Base-by-base conservation (phyloP, 208 protist species). In the Leishmania guyanensis region DNA sequence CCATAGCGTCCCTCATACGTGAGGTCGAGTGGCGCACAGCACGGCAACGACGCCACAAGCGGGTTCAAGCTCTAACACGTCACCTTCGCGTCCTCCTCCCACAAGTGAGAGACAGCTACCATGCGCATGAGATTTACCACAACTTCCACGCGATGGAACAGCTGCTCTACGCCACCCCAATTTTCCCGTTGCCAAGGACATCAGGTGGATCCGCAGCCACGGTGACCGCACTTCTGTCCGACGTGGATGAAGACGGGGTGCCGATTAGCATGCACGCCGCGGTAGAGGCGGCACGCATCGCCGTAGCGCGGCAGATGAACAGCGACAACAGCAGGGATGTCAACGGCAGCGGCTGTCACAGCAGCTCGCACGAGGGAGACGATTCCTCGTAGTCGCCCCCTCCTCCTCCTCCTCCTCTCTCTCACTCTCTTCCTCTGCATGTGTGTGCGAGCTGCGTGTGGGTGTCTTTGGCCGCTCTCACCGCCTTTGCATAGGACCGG, bases 101-200 rank as follows among this genome's bases (percentile, higher is more conserved):
- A n/a, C 4, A 62, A 9, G 64, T 78, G 36, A 36, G 29, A 9
- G 73, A 85, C 65, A 54, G 64, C 51, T 73, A 48, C 50, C 17
- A 48, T 20, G 82, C 82, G 17, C 54, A 85, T 14, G 70, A 74
- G n/a, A 36, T 85, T 16, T 70, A 79, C 73, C 70, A 79, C 53
- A 17, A 58, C 33, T 85, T 60, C 20, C 22, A 54, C 26, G 14
- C 81, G 1, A 54, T 81, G n/a, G 62, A 58, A 26, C 69, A 68
- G 14, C 66, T 73, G 12, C 54, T 74, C 33, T 65, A 80, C 65
- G 9, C 66, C 33, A 26, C 17, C 1, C 65, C 66, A 22, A 51
- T 48, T 4, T 46, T 10, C 14, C 26, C n/a, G 5, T 50, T 43
- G 22, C 22, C 62, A 17, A 8, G 26, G 20, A 1, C 62, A 12